phyloP scores from a whole-genome alignment of 2,329 filamentous ascomycete genomes.

The Colletotrichum godetiae region DNA sequence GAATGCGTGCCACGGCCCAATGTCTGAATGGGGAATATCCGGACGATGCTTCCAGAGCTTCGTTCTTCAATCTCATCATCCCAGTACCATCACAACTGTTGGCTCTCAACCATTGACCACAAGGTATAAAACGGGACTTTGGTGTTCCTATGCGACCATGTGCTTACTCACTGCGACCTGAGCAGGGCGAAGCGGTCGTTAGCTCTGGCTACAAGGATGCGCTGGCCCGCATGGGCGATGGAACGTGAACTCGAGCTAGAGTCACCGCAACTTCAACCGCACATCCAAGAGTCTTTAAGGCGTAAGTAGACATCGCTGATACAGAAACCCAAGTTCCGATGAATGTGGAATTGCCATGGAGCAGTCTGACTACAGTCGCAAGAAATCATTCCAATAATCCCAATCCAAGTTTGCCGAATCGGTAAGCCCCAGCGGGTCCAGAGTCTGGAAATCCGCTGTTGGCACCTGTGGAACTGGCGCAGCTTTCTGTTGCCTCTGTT shows the following conservation, averaged over 20 bases:
- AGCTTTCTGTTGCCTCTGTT: neutral
- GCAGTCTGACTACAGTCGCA: neutral
- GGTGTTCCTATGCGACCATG: neutral
- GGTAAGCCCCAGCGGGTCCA: constrained; percentile 4
- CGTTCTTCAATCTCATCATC: neutral
- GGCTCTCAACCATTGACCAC: neutral
- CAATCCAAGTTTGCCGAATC: constrained; percentile 15
- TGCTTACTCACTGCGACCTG: neutral
- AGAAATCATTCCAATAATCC: constrained; percentile 29
- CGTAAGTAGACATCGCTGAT: too few relatives aligned
- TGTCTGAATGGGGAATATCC: neutral
- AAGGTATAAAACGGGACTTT: neutral
- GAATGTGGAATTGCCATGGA: neutral
- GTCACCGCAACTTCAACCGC: neutral
- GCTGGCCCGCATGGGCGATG: neutral
- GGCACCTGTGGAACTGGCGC: neutral
- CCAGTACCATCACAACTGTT: too few relatives aligned
- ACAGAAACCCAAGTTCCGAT: too few relatives aligned
- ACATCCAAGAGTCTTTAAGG: too few relatives aligned
- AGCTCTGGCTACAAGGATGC: neutral
- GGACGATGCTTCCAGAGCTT: too few relatives aligned
- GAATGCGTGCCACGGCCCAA: neutral
- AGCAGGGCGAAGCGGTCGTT: neutral
- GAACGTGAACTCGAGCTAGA: neutral
- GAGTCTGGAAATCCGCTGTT: neutral